Percentiles rank a stretch among this genome's conserved stretches.
Evolutionary conservation across 768 basidiomycete genomes (phyloP).

Genomic region (Rhodotorula taiwanensis): DNA sequence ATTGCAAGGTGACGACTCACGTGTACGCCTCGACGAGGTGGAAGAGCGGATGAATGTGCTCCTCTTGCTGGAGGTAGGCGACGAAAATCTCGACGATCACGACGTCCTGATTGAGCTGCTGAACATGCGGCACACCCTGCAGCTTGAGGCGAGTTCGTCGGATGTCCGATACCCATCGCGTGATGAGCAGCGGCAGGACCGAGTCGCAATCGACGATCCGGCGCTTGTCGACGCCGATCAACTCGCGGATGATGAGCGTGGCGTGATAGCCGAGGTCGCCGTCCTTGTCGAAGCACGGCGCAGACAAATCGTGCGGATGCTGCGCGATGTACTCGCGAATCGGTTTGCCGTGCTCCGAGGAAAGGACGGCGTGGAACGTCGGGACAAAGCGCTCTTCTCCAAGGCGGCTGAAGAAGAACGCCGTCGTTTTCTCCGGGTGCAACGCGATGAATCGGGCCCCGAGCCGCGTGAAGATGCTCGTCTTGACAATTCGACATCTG

Average conservation of each 20-base stretch:
- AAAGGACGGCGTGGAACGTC: constrained; percentile 37
- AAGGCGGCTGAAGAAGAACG: constrained; percentile 76
- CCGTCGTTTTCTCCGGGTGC: constrained; percentile 75
- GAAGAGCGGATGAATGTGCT: constrained; percentile 77
- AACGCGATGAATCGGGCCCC: constrained; percentile 84
- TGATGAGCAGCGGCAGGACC: constrained; percentile 26
- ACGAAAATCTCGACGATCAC: constrained; percentile 72
- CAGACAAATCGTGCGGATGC: constrained; percentile 44
- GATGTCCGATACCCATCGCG: constrained; percentile 38
- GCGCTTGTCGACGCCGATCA: constrained; percentile 57
- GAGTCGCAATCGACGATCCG: constrained; percentile 67
- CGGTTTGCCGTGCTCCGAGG: constrained; percentile 50
- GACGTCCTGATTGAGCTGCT: constrained; percentile 47
- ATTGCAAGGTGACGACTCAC: no score
- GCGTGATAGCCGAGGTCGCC: constrained; percentile 50
- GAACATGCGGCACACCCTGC: constrained; percentile 38
- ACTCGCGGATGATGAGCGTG: constrained; percentile 67
- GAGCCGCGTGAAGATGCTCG: constrained; percentile 87
- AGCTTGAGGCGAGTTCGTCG: constrained; percentile 29
- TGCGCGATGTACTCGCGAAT: constrained; percentile 49
- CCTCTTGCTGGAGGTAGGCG: constrained; percentile 52
- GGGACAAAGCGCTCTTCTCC: constrained; percentile 55
- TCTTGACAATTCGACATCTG: no score
- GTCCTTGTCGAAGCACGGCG: constrained; percentile 43
- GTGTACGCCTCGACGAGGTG: constrained; percentile 76